Evolutionary conservation across 805 yeast genomes (phyloP), one percentile per base, ranked within the genome.

Genomic region (Lipomyces anomalus): DNA sequence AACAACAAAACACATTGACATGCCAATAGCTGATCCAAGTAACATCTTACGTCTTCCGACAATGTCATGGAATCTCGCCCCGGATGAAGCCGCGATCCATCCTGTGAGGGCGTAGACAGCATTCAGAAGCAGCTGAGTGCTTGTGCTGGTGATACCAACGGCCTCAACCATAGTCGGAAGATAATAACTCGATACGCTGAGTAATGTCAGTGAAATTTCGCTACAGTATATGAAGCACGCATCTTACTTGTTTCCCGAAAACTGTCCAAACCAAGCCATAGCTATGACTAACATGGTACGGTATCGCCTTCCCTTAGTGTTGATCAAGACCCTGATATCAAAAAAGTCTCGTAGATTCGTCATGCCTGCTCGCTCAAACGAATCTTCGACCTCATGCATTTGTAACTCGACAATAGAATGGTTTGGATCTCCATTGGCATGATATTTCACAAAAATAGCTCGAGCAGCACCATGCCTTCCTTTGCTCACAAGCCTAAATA

Each of bases 121-220:
- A 58, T 76, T 76, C 57, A 75, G 67, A 41, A 71, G 58, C 44
- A 75, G 67, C 60, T 76, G 76, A 44, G 63, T 61, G 40, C 61
- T 61, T 22, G 67, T 62, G n/a, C 65, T 67, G n/a, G 74, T 73
- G 54, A 76, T 72, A 46, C 81, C 80, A 57, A 75, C 74, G 17
- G 77, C 71, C 46, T 63, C 60, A 53, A 76, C 66, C 21, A 78
- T 80, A 55, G 67, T 68, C 48, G 68, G 65, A 48, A 75, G 61
- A 60, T 75, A 74, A 65, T 74, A 75, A 4, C 77, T 69, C 21
- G 73, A 75, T 47, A 74, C 62, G 47, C 77, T 13, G 32, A 28
- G 13, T 13, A 13, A 13, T 28, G 32, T 13, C 13, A 28, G 32
- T 16, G 16, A 13, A 28, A 13, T 28, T 13, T 16, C 16, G 32